Evolutionary conservation across 2,329 filamentous ascomycete genomes (phyloP).

Genomic region (Alternaria incomplexa): DNA sequence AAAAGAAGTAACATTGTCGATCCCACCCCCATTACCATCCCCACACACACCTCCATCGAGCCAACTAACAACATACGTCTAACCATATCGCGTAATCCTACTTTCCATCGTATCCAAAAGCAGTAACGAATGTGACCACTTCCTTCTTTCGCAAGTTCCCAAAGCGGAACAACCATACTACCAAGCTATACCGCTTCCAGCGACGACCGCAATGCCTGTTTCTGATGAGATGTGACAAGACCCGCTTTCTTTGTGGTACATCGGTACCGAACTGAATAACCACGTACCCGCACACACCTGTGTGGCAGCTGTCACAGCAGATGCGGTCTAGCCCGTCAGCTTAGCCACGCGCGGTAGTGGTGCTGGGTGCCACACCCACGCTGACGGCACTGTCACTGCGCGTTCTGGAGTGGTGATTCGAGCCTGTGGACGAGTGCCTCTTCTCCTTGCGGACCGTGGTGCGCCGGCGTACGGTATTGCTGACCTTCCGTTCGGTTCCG

Average conservation of each 20-base stretch:
- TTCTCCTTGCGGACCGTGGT: not conserved
- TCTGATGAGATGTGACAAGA: not conserved
- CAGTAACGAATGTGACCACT: not conserved
- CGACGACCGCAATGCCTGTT: not conserved
- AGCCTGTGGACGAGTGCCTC: not conserved
- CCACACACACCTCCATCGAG: not conserved
- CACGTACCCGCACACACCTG: not conserved
- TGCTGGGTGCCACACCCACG: constrained; percentile 30
- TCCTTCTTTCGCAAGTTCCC: not conserved
- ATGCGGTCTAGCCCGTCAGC: not conserved
- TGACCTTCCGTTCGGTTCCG: not conserved
- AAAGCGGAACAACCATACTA: not conserved
- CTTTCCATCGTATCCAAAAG: not conserved
- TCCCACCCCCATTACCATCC: not conserved
- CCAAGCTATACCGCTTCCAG: not conserved
- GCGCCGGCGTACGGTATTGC: not conserved
- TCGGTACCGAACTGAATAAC: not conserved
- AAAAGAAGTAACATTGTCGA: constrained; percentile 1
- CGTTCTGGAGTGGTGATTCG: not conserved
- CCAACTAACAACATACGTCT: not conserved
- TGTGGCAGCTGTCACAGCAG: constrained; percentile 1
- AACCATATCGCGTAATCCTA: not conserved
- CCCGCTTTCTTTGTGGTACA: not conserved
- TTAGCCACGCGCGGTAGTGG: constrained; percentile 27
- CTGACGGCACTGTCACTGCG: constrained; percentile 32